Conservation (phyloP, 495 filamentous ascomycete genomes). For the Extremus antarcticus region DNA sequence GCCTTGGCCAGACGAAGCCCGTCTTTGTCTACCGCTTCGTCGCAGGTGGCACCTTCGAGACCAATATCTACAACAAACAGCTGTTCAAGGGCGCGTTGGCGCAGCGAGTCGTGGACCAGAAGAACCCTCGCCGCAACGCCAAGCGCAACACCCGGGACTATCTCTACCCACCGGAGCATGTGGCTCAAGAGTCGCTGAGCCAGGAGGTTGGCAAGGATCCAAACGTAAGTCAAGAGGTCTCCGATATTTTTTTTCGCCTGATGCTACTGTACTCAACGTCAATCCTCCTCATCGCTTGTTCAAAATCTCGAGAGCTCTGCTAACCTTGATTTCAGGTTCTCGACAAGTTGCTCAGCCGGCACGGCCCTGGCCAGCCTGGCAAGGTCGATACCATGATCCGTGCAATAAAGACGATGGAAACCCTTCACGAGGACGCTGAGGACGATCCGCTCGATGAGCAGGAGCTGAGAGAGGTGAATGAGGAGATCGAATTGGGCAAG, state of each 20-base stretch:
- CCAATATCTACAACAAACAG: constrained; percentile 54
- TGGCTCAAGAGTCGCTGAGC: constrained; percentile 42
- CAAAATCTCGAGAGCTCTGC: too few relatives aligned
- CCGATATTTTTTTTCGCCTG: too few relatives aligned
- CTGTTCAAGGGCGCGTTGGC: constrained; percentile 75
- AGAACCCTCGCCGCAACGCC: constrained; percentile 52
- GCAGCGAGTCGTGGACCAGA: constrained; percentile 70
- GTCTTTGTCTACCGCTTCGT: constrained; percentile 86
- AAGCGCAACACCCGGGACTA: constrained; percentile 40
- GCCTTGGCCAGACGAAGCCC: constrained; percentile 70
- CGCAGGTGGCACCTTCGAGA: constrained; percentile 69
- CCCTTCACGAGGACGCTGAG: constrained; percentile 43
- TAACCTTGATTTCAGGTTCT: too few relatives aligned
- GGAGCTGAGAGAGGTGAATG: constrained; percentile 39
- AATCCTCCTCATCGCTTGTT: too few relatives aligned
- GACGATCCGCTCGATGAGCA: constrained; percentile 46
- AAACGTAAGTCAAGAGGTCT: too few relatives aligned
- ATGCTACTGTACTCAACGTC: too few relatives aligned
- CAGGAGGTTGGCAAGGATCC: constrained; percentile 52
- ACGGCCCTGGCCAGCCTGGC: background rate
- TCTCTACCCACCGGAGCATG: constrained; percentile 44
- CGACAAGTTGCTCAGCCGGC: constrained; percentile 48
- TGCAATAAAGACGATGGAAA: constrained; percentile 45
- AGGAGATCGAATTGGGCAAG: constrained; percentile 38
- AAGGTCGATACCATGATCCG: constrained; percentile 32